phyloP scores from a whole-genome alignment of 768 basidiomycete genomes.

The Rhodotorula diobovata region DNA sequence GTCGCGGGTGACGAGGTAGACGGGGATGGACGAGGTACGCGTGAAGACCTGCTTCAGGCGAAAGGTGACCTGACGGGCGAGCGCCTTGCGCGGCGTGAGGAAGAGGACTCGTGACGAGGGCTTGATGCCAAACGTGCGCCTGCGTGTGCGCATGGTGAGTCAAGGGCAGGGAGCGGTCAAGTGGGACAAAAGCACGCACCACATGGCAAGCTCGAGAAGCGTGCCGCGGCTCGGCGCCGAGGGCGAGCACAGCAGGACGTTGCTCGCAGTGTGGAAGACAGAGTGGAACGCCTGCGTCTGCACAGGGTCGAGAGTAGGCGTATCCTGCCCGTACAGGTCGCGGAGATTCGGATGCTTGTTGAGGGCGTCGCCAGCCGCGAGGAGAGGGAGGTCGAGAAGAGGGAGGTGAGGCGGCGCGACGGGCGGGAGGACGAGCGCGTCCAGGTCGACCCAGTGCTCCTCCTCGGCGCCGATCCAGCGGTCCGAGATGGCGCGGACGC shows the following conservation, averaged over 20 bases:
- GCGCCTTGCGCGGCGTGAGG: slow-evolving; percentile 44
- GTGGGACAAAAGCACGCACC: slow-evolving; percentile 52
- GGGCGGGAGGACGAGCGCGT: slow-evolving; percentile 69
- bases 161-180: neutral
- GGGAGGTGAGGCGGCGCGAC: slow-evolving; percentile 26
- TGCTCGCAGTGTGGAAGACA: slow-evolving; percentile 61
- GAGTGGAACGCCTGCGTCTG: slow-evolving; percentile 90
- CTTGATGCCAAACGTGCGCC: slow-evolving; percentile 24
- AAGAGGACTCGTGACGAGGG: slow-evolving; percentile 44
- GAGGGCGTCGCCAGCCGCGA: slow-evolving; percentile 72
- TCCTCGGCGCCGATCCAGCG: slow-evolving; percentile 90
- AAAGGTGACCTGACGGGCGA: slow-evolving; percentile 44
- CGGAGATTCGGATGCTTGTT: slow-evolving; percentile 55
- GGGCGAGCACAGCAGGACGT: slow-evolving; percentile 72
- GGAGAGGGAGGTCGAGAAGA: slow-evolving; percentile 55
- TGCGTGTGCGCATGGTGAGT: neutral
- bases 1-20: slow-evolving; percentile 7
- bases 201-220: slow-evolving; percentile 64
- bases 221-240: slow-evolving; percentile 74
- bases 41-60: slow-evolving; percentile 42
- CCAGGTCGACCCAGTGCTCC: slow-evolving; percentile 61
- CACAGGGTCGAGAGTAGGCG: slow-evolving; percentile 69
- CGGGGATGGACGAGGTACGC: slow-evolving; percentile 32
- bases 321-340: slow-evolving; percentile 52
- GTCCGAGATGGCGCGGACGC: slow-evolving; percentile 77